Conservation (phyloP, 1,284 basidiomycete genomes). For the Microbotryum violaceum region DNA sequence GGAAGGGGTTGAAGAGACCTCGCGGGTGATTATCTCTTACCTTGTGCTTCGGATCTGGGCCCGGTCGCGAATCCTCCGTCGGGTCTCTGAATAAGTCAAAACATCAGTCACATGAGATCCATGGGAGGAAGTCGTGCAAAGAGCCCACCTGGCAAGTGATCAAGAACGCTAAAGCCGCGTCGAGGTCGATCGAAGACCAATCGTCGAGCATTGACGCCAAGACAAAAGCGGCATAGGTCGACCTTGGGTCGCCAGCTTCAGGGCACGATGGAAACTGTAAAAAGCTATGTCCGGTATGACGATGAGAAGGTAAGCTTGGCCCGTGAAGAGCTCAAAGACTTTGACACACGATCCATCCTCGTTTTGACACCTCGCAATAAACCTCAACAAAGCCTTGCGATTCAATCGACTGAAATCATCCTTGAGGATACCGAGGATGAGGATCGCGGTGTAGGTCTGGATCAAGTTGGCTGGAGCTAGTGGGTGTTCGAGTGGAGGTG, state of each 20-base stretch:
- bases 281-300: slow-evolving; percentile 51
- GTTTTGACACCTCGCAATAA: slow-evolving; percentile 63
- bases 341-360: slow-evolving; percentile 65
- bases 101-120: slow-evolving; percentile 2
- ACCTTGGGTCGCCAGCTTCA: slow-evolving; percentile 66
- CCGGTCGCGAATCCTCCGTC: slow-evolving; percentile 87
- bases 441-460: slow-evolving; percentile 80
- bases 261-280: slow-evolving; percentile 56
- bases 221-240: slow-evolving; percentile 80
- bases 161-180: slow-evolving; percentile 57
- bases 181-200: slow-evolving; percentile 63
- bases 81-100: slow-evolving; percentile 56
- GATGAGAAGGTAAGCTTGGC: not conserved
- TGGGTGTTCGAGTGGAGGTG: too few relatives aligned
- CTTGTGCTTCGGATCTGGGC: slow-evolving; percentile 75
- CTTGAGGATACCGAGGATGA: slow-evolving; percentile 70
- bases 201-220: slow-evolving; percentile 68
- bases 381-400: slow-evolving; percentile 53
- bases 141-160: slow-evolving; percentile 57
- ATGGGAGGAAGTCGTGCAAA: slow-evolving; percentile 3
- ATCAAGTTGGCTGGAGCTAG: slow-evolving; percentile 69
- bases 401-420: slow-evolving; percentile 67
- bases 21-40: slow-evolving; percentile 42
- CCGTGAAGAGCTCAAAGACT: not conserved
- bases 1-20: not conserved